Evolutionary conservation across 2,329 filamentous ascomycete genomes (phyloP).

Genomic region (Colletotrichum plurivorum): DNA sequence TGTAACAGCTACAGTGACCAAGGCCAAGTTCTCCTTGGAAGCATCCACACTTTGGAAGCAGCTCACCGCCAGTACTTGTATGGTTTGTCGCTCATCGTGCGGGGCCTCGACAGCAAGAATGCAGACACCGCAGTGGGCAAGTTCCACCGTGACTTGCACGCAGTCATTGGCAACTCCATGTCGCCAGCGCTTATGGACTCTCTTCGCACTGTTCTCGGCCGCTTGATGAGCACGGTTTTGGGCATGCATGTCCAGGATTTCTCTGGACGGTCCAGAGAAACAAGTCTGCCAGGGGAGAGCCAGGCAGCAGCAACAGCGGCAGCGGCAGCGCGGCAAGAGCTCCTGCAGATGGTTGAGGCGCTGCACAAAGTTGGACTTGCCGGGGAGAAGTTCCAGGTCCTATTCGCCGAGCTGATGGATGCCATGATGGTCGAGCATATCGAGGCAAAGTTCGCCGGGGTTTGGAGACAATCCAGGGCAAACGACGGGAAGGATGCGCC

Average conservation of each 20-base stretch:
- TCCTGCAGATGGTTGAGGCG: slow-evolving; percentile 70
- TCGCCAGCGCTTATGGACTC: slow-evolving; percentile 67
- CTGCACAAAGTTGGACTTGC: slow-evolving; percentile 77
- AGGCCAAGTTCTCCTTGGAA: slow-evolving; percentile 64
- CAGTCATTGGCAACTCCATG: slow-evolving; percentile 75
- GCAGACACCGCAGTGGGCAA: slow-evolving; percentile 58
- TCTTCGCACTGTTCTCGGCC: slow-evolving; percentile 67
- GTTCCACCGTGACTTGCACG: slow-evolving; percentile 74
- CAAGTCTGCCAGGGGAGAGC: slow-evolving; percentile 44
- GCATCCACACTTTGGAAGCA: slow-evolving; percentile 71
- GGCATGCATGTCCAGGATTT: slow-evolving; percentile 46
- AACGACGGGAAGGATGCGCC: slow-evolving; percentile 44
- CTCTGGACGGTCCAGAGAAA: slow-evolving; percentile 32
- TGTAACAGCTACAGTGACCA: slow-evolving; percentile 60
- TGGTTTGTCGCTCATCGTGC: slow-evolving; percentile 66
- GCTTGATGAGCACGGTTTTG: slow-evolving; percentile 61
- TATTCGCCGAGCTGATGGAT: slow-evolving; percentile 81
- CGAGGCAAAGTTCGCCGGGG: slow-evolving; percentile 71
- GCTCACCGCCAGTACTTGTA: slow-evolving; percentile 71
- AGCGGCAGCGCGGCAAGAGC: slow-evolving; percentile 61
- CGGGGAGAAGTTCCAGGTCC: slow-evolving; percentile 77
- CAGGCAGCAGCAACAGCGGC: slow-evolving; percentile 42
- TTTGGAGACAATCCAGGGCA: slow-evolving; percentile 64
- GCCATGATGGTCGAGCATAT: slow-evolving; percentile 75
- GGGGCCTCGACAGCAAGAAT: slow-evolving; percentile 58